Evolutionary conservation across 805 yeast species (phyloP), one percentile per base, ranked within the genome.

Genomic region (Kluyveromyces siamensis): DNA sequence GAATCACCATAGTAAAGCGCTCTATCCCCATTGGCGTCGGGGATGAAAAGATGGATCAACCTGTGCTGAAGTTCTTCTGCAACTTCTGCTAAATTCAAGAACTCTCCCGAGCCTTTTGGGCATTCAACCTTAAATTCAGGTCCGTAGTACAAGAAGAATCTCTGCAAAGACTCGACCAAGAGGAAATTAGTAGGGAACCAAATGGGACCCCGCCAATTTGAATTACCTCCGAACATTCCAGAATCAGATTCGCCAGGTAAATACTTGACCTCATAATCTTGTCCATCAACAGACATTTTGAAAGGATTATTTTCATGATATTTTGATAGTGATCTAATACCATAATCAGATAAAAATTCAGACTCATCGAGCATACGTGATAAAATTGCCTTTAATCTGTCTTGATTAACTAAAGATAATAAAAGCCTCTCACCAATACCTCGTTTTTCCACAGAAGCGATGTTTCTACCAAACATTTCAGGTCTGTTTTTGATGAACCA

Each of bases 141-240:
- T 11, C 97, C 97, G 64, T 88, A 89, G 71, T 88, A 89, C 60
- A 89, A 71, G 65, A 83, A 87, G 66, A 87, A 87, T 58, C 96
- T 75, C 67, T 89, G 93, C 57, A 89, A 72, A 0, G 96, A 80
- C 70, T 89, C 97, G 50, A 89, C 87, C 38, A 89, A 70, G 52
- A 89, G 71, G 66, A 89, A 89, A 60, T 84, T 89, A 11, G 87
- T 87, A 18, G 97, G 96, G 74, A 89, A 88, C 97, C 97, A 89
- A 56, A 89, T 88, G 14, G 97, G 96, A 2, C 97, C 97, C 66
- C 97, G 77, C 97, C 97, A 89, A 68, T 89, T 89, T 19, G 96
- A 88, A 65, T 89, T 89, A 50, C 97, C 97, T 45, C 97, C 97
- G 74, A 89, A 89, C 79, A 90, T 78, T 6, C 96, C 96, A 6